Conservation (phyloP, 2,329 filamentous ascomycete genomes). For the Tothia fuscella region DNA sequence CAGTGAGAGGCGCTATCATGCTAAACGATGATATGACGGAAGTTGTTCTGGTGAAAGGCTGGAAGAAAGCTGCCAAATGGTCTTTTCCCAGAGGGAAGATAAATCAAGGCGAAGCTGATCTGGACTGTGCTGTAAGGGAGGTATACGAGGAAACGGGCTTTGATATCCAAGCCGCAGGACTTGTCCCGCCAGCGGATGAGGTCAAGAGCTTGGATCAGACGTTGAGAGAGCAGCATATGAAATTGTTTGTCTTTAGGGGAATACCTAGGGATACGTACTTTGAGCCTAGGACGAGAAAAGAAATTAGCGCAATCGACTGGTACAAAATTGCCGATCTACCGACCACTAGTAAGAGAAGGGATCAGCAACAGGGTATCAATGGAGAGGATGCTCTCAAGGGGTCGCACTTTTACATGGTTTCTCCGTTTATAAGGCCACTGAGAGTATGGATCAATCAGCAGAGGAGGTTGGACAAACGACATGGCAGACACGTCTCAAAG, state of each 20-base stretch:
- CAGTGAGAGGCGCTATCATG: conserved; percentile 87
- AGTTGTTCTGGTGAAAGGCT: conserved; percentile 86
- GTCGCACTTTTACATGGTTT: conserved; percentile 97
- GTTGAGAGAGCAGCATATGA: conserved; percentile 86
- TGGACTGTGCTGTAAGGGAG: conserved; percentile 87
- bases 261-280: conserved; percentile 81
- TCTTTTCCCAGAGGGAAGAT: conserved; percentile 96
- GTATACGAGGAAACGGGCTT: conserved; percentile 95
- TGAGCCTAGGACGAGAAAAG: conserved; percentile 82
- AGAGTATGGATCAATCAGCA: conserved; percentile 87
- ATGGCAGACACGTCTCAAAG: conserved; percentile 12
- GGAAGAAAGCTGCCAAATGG: conserved; percentile 95
- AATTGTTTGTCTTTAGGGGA: conserved; percentile 81
- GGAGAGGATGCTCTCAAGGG: conserved; percentile 48
- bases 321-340: conserved; percentile 83
- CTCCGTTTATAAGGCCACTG: conserved; percentile 73
- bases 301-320: conserved; percentile 87
- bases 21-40: conserved; percentile 91
- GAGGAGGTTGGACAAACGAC: conserved; percentile 55
- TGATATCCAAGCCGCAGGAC: conserved; percentile 61
- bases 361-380: conserved; percentile 39
- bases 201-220: conserved; percentile 78
- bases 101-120: conserved; percentile 88
- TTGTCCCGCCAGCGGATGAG: conserved; percentile 56
- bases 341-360: conserved; percentile 60